A percentile compares a stretch with the other conserved stretches of the same genome.
Conservation (phyloP, 345 rosid genomes). For the Hibiscus mutabilis region DNA sequence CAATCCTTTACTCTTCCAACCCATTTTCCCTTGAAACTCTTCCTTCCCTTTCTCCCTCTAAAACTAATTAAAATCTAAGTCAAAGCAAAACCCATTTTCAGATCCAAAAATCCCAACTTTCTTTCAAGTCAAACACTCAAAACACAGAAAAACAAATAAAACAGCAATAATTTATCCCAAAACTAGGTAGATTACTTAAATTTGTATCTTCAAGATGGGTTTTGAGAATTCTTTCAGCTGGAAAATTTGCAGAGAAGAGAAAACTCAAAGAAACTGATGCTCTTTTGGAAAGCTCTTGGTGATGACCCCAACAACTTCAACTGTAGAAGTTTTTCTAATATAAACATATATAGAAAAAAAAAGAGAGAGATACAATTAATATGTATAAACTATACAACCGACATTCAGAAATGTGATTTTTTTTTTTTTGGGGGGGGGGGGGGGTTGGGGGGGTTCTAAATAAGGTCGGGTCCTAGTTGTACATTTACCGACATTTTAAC, state of each 20-base stretch:
- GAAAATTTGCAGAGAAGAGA: neutral
- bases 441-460: neutral
- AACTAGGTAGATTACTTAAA: neutral
- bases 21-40: conserved; percentile 22
- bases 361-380: neutral
- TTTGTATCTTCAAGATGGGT: neutral
- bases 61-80: conserved; percentile 24
- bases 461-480: neutral
- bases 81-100: conserved; percentile 28
- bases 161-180: neutral
- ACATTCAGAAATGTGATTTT: neutral
- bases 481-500: neutral
- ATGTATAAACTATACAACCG: neutral
- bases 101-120: conserved; percentile 26
- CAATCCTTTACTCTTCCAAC: conserved; percentile 53
- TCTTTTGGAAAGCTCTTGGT: neutral
- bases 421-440: neutral
- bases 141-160: neutral
- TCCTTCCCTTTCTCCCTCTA: neutral
- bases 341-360: neutral
- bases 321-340: neutral
- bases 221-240: neutral
- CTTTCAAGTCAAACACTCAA: conserved; percentile 8
- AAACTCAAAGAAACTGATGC: neutral
- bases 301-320: neutral